Evolutionary conservation across 148 eudicot species (phyloP).

Genomic region (Amaranthus hypochondriacus): DNA sequence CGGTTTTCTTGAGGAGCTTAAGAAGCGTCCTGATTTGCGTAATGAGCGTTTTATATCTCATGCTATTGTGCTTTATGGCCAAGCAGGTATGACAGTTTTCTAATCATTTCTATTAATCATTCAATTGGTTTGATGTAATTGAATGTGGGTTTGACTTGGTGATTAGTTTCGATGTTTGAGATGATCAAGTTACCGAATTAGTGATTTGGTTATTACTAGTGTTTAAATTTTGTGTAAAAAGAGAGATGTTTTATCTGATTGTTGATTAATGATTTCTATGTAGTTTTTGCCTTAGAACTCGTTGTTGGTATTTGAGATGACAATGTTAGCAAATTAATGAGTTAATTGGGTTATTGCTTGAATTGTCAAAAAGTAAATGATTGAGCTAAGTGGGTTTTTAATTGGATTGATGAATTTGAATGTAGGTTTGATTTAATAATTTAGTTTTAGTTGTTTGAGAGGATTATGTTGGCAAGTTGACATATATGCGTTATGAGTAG

Average conservation of each 20-base stretch:
- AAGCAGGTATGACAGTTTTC: conserved; percentile 25
- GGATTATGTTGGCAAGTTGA: too few species aligned
- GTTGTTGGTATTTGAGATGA: not conserved
- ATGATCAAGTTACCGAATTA: too few species aligned
- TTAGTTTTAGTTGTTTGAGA: too few species aligned
- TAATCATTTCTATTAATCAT: not conserved
- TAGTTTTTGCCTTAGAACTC: not conserved
- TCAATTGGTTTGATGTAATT: not conserved
- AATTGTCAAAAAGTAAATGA: not conserved
- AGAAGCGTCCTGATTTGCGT: conserved; percentile 47
- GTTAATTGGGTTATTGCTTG: not conserved
- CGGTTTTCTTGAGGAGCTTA: conserved; percentile 47
- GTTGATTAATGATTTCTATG: not conserved
- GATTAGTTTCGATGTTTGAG: too few species aligned
- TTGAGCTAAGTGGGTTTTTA: not conserved
- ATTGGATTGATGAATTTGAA: not conserved
- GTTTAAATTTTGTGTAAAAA: too few species aligned
- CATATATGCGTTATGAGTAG: too few species aligned
- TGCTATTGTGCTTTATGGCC: conserved; percentile 67
- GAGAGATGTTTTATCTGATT: too few species aligned
- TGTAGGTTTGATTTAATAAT: too few species aligned
- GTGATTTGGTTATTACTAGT: too few species aligned
- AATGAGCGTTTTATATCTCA: conserved; percentile 55
- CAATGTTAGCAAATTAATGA: not conserved
- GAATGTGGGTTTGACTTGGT: not conserved